Conservation (phyloP, 192 early-diverging fungal genomes). For the Coemansia aciculifera region DNA sequence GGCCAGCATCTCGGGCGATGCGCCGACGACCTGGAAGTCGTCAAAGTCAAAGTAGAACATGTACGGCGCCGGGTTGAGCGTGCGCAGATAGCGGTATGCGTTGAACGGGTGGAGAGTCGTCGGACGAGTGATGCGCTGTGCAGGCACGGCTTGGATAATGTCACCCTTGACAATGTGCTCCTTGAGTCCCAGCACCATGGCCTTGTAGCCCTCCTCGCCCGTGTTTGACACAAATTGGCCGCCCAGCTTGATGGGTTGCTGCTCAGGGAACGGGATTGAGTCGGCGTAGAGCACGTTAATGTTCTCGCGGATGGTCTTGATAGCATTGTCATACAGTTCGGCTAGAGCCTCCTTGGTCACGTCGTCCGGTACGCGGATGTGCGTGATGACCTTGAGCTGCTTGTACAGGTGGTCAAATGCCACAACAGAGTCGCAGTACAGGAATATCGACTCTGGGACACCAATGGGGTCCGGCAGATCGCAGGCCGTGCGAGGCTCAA, state of each 20-base stretch:
- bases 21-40: slow-evolving; percentile 93
- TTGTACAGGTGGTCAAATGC: slow-evolving; percentile 95
- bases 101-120: slow-evolving; percentile 97
- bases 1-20: slow-evolving; percentile 97
- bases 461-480: slow-evolving; percentile 81
- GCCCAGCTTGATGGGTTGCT: slow-evolving; percentile 68
- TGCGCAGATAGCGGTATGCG: slow-evolving; percentile 92
- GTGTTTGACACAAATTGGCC: slow-evolving; percentile 82
- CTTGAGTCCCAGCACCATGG: slow-evolving; percentile 85
- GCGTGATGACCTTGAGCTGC: slow-evolving; percentile 87
- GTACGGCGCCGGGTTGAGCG: slow-evolving; percentile 98
- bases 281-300: slow-evolving; percentile 71
- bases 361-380: slow-evolving; percentile 68
- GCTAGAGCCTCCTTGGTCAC: slow-evolving; percentile 59
- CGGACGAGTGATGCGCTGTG: slow-evolving; percentile 82
- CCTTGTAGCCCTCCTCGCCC: slow-evolving; percentile 86
- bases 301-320: slow-evolving; percentile 66
- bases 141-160: slow-evolving; percentile 98
- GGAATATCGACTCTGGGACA: slow-evolving; percentile 90
- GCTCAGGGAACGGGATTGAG: slow-evolving; percentile 74
- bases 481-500: slow-evolving; percentile 89
- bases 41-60: slow-evolving; percentile 98
- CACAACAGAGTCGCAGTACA: slow-evolving; percentile 95
- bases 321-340: slow-evolving; percentile 69
- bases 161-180: slow-evolving; percentile 92